Conservation (phyloP, 2,329 filamentous ascomycete species). For the Alternaria panax region DNA sequence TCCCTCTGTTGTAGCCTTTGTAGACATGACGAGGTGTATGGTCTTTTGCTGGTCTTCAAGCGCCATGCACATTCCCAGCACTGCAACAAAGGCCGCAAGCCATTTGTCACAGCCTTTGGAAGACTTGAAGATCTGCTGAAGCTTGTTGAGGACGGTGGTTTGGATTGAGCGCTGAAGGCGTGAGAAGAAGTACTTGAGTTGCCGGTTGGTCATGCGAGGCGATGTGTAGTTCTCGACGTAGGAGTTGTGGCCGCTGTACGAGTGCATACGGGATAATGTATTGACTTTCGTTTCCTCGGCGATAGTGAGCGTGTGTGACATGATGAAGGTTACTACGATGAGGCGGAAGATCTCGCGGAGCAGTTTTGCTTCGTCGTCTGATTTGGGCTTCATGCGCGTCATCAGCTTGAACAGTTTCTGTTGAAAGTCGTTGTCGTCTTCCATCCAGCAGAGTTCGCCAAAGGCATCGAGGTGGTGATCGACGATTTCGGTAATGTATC, state of each 20-base stretch:
- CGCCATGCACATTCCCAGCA: conserved; percentile 58
- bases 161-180: conserved; percentile 54
- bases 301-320: conserved; percentile 58
- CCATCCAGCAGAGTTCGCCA: conserved; percentile 53
- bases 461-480: conserved; percentile 52
- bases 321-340: conserved; percentile 58
- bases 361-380: conserved; percentile 52
- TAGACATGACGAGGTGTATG: conserved; percentile 54
- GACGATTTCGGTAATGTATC: conserved; percentile 54
- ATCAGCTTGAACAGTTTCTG: conserved; percentile 53
- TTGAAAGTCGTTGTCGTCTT: conserved; percentile 56
- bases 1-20: conserved; percentile 44
- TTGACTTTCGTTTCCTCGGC: conserved; percentile 48
- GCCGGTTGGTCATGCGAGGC: conserved; percentile 57
- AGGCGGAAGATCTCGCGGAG: conserved; percentile 56
- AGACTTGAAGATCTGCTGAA: conserved; percentile 57
- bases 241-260: conserved; percentile 39
- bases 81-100: conserved; percentile 56
- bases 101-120: conserved; percentile 55
- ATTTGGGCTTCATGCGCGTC: conserved; percentile 47
- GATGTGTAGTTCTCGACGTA: conserved; percentile 46
- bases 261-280: conserved; percentile 51
- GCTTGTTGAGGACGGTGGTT: conserved; percentile 54
- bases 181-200: conserved; percentile 60
- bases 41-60: conserved; percentile 58